Conservation (phyloP, 441 rosid genomes). For the Geranium incanum region DNA sequence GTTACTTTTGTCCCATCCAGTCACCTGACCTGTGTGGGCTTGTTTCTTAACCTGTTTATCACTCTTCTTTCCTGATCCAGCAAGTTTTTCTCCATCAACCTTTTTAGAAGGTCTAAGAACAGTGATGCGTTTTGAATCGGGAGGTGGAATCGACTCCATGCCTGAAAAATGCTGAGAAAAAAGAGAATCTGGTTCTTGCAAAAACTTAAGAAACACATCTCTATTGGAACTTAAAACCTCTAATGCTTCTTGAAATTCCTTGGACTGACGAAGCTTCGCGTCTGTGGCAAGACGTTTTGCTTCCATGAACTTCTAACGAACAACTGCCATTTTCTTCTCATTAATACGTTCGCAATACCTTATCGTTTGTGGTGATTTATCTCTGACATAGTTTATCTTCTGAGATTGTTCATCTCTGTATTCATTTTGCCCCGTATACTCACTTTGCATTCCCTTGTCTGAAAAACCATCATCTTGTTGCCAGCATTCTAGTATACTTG, state of each 20-base stretch:
- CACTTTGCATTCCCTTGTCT: constrained; percentile 42
- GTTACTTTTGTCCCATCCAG: constrained; percentile 38
- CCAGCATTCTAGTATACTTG: constrained; percentile 37
- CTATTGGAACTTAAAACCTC: constrained; percentile 73
- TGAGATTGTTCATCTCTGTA: constrained; percentile 60
- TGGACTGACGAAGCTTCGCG: constrained; percentile 63
- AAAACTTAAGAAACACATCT: constrained; percentile 62
- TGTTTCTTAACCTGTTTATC: constrained; percentile 41
- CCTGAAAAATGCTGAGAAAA: constrained; percentile 46
- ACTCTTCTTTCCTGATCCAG: constrained; percentile 36
- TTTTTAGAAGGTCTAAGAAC: constrained; percentile 77
- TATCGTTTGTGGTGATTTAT: constrained; percentile 46
- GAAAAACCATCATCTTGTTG: constrained; percentile 36
- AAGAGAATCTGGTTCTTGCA: constrained; percentile 71
- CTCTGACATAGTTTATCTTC: constrained; percentile 36
- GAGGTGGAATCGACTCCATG: constrained; percentile 44
- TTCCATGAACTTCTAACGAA: constrained; percentile 79
- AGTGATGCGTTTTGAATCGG: constrained; percentile 80
- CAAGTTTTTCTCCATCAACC: constrained; percentile 46
- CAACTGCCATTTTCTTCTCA: constrained; percentile 56
- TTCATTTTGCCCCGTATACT: constrained; percentile 39
- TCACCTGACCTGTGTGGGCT: constrained; percentile 35
- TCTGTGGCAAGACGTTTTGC: constrained; percentile 74
- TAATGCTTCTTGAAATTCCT: constrained; percentile 78
- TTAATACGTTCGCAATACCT: constrained; percentile 30